phyloP scores from a whole-genome alignment of 2,329 filamentous ascomycete genomes.

The Mycogone perniciosa region DNA sequence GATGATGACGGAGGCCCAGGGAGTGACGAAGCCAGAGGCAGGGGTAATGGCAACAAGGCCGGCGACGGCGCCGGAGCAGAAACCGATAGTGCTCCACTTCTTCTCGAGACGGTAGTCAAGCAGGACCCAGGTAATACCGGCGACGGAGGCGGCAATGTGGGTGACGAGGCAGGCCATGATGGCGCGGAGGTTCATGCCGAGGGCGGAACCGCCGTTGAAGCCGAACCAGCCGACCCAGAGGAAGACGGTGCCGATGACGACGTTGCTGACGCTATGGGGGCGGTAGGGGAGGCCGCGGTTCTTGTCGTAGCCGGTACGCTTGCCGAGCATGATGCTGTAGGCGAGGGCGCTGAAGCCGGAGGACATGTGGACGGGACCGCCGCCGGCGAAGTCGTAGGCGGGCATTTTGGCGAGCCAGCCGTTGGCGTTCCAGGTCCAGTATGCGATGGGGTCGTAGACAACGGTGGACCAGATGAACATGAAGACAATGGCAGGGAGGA shows the following conservation, averaged over 20 bases:
- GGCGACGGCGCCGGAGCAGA: slow-evolving; percentile 84
- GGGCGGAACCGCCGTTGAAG: slow-evolving; percentile 83
- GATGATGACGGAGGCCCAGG: slow-evolving; percentile 53
- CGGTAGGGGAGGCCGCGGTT: slow-evolving; percentile 58
- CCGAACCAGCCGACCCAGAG: slow-evolving; percentile 97
- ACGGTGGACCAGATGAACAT: slow-evolving; percentile 67
- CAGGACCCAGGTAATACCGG: slow-evolving; percentile 75
- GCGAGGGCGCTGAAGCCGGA: slow-evolving; percentile 66
- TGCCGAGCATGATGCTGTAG: slow-evolving; percentile 67
- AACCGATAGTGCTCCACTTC: slow-evolving; percentile 91
- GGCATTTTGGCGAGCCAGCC: slow-evolving; percentile 66
- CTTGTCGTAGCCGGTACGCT: slow-evolving; percentile 56
- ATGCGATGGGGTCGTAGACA: slow-evolving; percentile 67
- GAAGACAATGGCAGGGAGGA: slow-evolving; percentile 57
- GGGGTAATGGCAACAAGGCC: slow-evolving; percentile 85
- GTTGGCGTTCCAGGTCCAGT: slow-evolving; percentile 71
- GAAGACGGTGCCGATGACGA: slow-evolving; percentile 66
- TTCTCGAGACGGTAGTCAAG: slow-evolving; percentile 86
- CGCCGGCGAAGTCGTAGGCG: slow-evolving; percentile 68
- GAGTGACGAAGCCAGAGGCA: slow-evolving; percentile 72
- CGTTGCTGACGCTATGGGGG: slow-evolving; percentile 68
- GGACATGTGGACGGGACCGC: slow-evolving; percentile 68
- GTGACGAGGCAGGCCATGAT: slow-evolving; percentile 87
- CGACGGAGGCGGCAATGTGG: slow-evolving; percentile 76
- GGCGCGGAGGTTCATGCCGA: slow-evolving; percentile 76